A percentile compares a stretch with the other conserved stretches of the same genome.
phyloP scores from a whole-genome alignment of 257 asterid species.

The Przewalskia tangutica region DNA sequence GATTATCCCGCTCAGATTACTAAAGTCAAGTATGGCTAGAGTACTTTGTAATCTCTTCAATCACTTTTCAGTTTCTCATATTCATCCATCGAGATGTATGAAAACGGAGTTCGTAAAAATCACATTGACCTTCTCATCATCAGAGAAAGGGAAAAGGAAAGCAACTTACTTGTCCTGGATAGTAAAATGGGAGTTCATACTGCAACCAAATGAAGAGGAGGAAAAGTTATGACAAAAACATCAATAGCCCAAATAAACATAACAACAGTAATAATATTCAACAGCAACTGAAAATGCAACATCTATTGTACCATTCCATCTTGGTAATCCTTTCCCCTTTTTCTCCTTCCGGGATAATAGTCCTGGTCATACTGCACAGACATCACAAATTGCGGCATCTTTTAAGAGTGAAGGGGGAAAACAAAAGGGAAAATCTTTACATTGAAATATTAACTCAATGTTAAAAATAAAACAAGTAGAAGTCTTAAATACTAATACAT shows the following conservation, averaged over 20 bases:
- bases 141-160: background rate
- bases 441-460: background rate
- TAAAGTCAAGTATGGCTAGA: background rate
- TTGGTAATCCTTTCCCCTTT: conserved; percentile 84
- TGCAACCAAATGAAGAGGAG: conserved; percentile 33
- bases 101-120: background rate
- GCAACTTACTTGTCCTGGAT: conserved; percentile 84
- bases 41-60: background rate
- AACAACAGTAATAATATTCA: background rate
- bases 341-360: conserved; percentile 92
- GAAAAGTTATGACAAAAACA: background rate
- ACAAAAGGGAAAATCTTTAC: background rate
- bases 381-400: background rate
- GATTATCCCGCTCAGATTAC: background rate
- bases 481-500: background rate
- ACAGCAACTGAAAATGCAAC: background rate
- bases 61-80: background rate
- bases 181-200: conserved; percentile 95
- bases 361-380: conserved; percentile 75
- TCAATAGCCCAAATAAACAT: background rate
- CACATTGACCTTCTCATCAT: background rate
- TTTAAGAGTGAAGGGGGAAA: background rate
- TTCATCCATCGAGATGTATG: background rate
- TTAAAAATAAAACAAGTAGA: background rate
- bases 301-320: conserved; percentile 66